Conservation (phyloP, 306 rosid genomes). For the Hylodesmum podocarpum region DNA sequence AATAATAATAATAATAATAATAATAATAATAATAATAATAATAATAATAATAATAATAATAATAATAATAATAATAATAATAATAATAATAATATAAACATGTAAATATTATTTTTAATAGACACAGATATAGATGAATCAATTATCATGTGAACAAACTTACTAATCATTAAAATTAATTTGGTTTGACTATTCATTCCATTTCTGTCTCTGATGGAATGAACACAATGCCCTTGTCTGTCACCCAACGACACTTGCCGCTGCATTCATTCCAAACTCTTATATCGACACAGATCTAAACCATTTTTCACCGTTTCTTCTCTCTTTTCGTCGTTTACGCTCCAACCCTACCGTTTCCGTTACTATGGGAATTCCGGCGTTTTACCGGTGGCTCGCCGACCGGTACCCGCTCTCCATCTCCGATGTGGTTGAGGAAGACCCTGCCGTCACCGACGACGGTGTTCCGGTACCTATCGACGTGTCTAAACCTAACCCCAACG, state of each 20-base stretch:
- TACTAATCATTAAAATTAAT: background rate
- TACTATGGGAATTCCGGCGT: constrained; percentile 82
- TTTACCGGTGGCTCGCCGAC: constrained; percentile 90
- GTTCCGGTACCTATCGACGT: constrained; percentile 42
- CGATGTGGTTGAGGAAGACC: constrained; percentile 70
- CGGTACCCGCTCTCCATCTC: constrained; percentile 68
- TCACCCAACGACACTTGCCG: background rate
- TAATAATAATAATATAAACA: too few relatives aligned
- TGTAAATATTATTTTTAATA: too few relatives aligned
- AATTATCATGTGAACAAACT: background rate
- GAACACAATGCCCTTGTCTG: background rate
- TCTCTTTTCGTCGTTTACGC: background rate
- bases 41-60: too few relatives aligned
- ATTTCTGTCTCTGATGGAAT: background rate
- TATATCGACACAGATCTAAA: constrained; percentile 25
- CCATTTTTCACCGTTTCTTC: background rate
- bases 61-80: too few relatives aligned
- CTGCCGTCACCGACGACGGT: constrained; percentile 35
- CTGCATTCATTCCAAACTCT: background rate
- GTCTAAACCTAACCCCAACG: constrained; percentile 79
- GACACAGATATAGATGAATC: background rate
- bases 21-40: too few relatives aligned
- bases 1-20: too few relatives aligned
- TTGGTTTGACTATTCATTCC: background rate
- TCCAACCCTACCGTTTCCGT: constrained; percentile 22